phyloP scores from a whole-genome alignment of 2,329 filamentous ascomycete species.

The Aspergillus alliaceus region DNA sequence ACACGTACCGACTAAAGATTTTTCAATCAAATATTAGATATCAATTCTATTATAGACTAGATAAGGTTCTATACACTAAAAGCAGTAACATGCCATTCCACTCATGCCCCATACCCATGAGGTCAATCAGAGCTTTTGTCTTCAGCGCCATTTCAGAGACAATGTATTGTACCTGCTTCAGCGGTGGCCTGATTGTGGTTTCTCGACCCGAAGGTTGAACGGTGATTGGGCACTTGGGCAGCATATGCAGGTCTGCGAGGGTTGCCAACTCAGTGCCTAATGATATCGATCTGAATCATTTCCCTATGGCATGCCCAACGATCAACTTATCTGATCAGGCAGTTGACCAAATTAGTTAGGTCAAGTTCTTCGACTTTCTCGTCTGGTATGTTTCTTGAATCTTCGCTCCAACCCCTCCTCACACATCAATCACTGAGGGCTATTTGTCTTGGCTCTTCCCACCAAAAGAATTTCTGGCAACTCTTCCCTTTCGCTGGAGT shows the following conservation, averaged over 20 bases:
- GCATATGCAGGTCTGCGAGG: slow-evolving; percentile 12
- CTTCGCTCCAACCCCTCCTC: not conserved
- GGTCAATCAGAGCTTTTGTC: not conserved
- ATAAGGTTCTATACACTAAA: too few relatives aligned
- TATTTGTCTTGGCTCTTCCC: slow-evolving; percentile 17
- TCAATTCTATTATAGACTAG: too few relatives aligned
- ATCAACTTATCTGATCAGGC: slow-evolving; percentile 8
- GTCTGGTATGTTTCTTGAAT: not conserved
- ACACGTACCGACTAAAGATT: too few relatives aligned
- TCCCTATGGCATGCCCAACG: slow-evolving; percentile 8
- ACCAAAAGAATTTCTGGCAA: not conserved
- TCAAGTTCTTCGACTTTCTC: slow-evolving; percentile 1
- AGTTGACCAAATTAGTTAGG: slow-evolving; percentile 3
- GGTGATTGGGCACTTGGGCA: slow-evolving; percentile 26
- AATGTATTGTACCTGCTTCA: not conserved
- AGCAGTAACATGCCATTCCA: too few relatives aligned
- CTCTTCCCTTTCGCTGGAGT: not conserved
- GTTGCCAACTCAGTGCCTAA: slow-evolving; percentile 10
- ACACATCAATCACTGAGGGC: not conserved
- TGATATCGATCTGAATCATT: not conserved
- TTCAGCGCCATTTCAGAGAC: not conserved
- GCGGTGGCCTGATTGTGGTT: not conserved
- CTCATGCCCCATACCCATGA: not conserved
- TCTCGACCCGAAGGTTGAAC: not conserved
- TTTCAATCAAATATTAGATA: too few relatives aligned